phyloP scores from a whole-genome alignment of 2,329 filamentous ascomycete genomes.

The Talaromyces sp. region DNA sequence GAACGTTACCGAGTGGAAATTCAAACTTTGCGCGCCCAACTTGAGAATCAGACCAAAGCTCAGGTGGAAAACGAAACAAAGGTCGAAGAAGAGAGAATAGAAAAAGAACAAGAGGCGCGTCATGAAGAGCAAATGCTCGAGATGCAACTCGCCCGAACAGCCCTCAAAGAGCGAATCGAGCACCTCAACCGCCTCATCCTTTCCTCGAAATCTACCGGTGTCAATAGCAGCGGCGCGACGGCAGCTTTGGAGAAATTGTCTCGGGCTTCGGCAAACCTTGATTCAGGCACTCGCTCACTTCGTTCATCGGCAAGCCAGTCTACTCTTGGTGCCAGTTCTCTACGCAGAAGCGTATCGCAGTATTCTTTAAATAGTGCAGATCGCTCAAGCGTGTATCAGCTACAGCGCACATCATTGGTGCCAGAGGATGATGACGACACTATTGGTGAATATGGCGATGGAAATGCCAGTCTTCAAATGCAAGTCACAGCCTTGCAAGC shows the following conservation, averaged over 20 bases:
- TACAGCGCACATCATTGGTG: conserved; percentile 24
- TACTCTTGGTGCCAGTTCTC: conserved; percentile 42
- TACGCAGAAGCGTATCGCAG: conserved; percentile 63
- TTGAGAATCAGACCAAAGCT: conserved; percentile 73
- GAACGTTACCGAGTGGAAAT: conserved; percentile 96
- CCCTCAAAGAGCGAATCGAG: conserved; percentile 93
- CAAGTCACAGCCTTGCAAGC: conserved; percentile 88
- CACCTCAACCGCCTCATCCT: conserved; percentile 92
- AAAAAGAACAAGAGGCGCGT: conserved; percentile 74
- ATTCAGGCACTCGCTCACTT: conserved; percentile 47
- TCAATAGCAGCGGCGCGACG: conserved; percentile 71
- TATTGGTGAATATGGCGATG: conserved; percentile 77
- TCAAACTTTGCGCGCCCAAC: conserved; percentile 67
- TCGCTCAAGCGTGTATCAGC: conserved; percentile 12
- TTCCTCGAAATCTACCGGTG: conserved; percentile 90
- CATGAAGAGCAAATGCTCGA: conserved; percentile 98
- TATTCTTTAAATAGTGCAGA: conserved; percentile 51
- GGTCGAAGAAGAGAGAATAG: conserved; percentile 66
- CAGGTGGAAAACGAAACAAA: conserved; percentile 56
- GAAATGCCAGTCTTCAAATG: conserved; percentile 71
- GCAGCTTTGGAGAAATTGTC: conserved; percentile 62
- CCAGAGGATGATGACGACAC: conserved; percentile 59
- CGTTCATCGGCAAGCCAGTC: conserved; percentile 68
- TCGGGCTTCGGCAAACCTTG: conserved; percentile 48
- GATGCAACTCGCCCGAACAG: conserved; percentile 94